Evolutionary conservation across 306 rosid species (phyloP).

Genomic region (Hippophae rhamnoides): DNA sequence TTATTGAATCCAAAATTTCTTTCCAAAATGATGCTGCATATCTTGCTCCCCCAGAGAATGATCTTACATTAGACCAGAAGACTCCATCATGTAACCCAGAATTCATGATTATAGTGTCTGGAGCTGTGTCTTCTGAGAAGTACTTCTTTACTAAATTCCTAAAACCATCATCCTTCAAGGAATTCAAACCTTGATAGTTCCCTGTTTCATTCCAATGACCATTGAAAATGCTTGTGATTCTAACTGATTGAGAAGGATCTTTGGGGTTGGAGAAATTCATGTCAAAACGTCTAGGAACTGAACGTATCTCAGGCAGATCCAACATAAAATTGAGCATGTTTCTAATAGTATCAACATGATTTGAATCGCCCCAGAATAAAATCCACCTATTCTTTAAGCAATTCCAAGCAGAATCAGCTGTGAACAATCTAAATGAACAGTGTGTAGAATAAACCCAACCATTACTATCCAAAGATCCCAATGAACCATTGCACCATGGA

Average conservation of each 20-base stretch:
- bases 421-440: slow-evolving; percentile 58
- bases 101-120: slow-evolving; percentile 76
- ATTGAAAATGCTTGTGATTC: slow-evolving; percentile 85
- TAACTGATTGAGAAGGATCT: slow-evolving; percentile 56
- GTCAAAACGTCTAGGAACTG: slow-evolving; percentile 77
- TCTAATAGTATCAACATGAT: slow-evolving; percentile 80
- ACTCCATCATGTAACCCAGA: slow-evolving; percentile 83
- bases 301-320: slow-evolving; percentile 50
- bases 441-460: slow-evolving; percentile 97
- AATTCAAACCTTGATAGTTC: slow-evolving; percentile 72
- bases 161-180: slow-evolving; percentile 65
- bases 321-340: slow-evolving; percentile 68
- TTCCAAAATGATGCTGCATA: slow-evolving; percentile 79
- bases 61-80: slow-evolving; percentile 49
- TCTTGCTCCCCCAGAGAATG: slow-evolving; percentile 56
- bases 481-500: slow-evolving; percentile 81
- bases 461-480: slow-evolving; percentile 77
- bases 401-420: slow-evolving; percentile 70
- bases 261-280: slow-evolving; percentile 64
- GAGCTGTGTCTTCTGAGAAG: slow-evolving; percentile 60
- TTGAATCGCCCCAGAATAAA: slow-evolving; percentile 96
- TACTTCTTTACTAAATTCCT: slow-evolving; percentile 43
- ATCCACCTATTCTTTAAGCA: slow-evolving; percentile 70
- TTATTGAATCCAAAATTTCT: slow-evolving; percentile 41
- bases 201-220: slow-evolving; percentile 91